phyloP scores from a whole-genome alignment of 1,284 basidiomycete species.

The Ganoderma resinaceum region DNA sequence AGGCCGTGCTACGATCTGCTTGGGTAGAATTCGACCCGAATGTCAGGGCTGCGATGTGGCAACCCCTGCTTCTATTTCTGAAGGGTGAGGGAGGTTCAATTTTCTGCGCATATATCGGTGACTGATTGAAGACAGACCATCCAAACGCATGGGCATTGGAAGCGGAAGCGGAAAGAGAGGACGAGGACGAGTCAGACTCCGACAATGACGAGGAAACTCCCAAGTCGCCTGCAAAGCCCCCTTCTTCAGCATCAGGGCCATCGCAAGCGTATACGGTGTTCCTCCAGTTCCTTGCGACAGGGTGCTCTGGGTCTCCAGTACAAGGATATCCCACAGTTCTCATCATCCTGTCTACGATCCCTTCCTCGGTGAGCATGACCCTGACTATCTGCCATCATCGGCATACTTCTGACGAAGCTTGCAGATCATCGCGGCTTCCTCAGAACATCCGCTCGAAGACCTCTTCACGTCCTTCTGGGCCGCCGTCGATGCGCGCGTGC shows the following conservation, averaged over 20 bases:
- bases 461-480: constrained; percentile 82
- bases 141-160: constrained; percentile 68
- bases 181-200: constrained; percentile 41
- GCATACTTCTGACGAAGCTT: not conserved
- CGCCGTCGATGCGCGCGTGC: constrained; percentile 70
- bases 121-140: constrained; percentile 52
- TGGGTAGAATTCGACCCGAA: constrained; percentile 78
- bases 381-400: constrained; percentile 23
- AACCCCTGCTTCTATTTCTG: constrained; percentile 74
- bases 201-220: constrained; percentile 44
- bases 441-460: constrained; percentile 43
- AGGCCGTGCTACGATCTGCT: constrained; percentile 71
- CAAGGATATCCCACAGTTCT: constrained; percentile 83
- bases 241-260: constrained; percentile 24
- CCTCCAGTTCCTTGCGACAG: constrained; percentile 74
- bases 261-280: constrained; percentile 74
- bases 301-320: constrained; percentile 77
- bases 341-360: constrained; percentile 82
- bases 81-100: constrained; percentile 58
- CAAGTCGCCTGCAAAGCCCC: constrained; percentile 15
- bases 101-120: not conserved
- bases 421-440: constrained; percentile 30
- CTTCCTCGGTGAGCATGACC: constrained; percentile 53
- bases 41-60: constrained; percentile 75
- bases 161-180: constrained; percentile 34